A percentile compares a stretch with the other conserved stretches of the same genome.
These are phyloP conservation scores for Arabis hirsuta DNA, from an alignment of 345 rosid genomes.

Conservation along the genomic window DNA sequence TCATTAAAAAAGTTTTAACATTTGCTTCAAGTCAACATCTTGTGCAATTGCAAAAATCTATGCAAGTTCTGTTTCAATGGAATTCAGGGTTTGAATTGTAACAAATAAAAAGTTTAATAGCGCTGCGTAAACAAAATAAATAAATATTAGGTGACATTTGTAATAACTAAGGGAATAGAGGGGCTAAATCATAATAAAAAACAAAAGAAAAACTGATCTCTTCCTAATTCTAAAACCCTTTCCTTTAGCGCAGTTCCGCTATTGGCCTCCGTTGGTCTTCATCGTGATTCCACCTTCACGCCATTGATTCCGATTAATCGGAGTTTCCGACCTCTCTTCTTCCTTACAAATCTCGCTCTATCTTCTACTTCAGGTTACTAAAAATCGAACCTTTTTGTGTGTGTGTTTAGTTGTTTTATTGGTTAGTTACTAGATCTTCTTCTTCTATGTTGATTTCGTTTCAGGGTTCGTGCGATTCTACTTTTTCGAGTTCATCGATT, in stretches of 20 bases:
- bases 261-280: slow-evolving; percentile 37
- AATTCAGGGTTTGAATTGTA: not conserved
- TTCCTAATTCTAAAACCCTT: slow-evolving; percentile 35
- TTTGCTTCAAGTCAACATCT: no score
- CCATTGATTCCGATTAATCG: slow-evolving; percentile 40
- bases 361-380: slow-evolving; percentile 2
- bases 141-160: not conserved
- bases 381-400: not conserved
- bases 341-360: not conserved
- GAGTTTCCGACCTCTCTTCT: not conserved
- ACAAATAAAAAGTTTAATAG: not conserved
- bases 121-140: not conserved
- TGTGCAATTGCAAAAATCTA: no score
- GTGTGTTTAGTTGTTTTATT: not conserved
- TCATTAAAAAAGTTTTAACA: no score
- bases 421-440: not conserved
- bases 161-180: not conserved
- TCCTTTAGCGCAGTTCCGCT: slow-evolving; percentile 25
- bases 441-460: slow-evolving; percentile 26
- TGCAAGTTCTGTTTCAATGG: not conserved
- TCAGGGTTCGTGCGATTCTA: slow-evolving; percentile 27
- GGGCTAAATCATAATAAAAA: slow-evolving; percentile 13
- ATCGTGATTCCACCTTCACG: slow-evolving; percentile 21
- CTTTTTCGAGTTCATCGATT: not conserved
- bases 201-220: not conserved